A percentile compares a stretch with the other conserved stretches of the same genome.
Conservation (phyloP, 139 green algal species). For the Trebouxia sp. region DNA sequence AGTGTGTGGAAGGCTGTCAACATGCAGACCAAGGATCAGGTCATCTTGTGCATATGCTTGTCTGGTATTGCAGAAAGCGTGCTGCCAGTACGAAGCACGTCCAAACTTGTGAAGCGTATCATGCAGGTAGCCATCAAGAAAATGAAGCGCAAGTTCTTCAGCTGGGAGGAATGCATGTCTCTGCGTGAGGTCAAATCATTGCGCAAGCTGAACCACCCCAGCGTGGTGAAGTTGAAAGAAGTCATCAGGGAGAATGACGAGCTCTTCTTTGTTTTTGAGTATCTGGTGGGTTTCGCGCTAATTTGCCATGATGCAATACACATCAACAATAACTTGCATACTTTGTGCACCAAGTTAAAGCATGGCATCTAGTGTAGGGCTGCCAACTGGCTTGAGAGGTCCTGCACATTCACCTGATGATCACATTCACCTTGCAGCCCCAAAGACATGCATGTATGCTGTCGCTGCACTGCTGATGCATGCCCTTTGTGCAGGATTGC, state of each 20-base stretch:
- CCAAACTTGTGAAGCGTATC: not conserved
- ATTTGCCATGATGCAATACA: not conserved
- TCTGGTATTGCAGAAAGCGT: not conserved
- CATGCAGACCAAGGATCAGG: conserved; percentile 85
- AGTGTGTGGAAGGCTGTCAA: conserved; percentile 95
- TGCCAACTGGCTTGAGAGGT: no score
- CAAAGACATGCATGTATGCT: not conserved
- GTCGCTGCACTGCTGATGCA: not conserved
- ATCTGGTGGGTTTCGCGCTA: conserved; percentile 67
- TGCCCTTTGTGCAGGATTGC: conserved; percentile 71
- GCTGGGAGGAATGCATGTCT: conserved; percentile 95
- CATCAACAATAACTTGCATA: not conserved
- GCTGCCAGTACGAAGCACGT: not conserved
- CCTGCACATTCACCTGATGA: no score
- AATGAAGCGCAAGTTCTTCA: conserved; percentile 98
- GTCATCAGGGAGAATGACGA: conserved; percentile 96
- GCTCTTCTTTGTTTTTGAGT: conserved; percentile 97
- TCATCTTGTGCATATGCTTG: no score
- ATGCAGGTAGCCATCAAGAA: conserved; percentile 95
- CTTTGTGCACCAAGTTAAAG: no score
- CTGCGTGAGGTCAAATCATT: conserved; percentile 85
- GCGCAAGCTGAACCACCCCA: conserved; percentile 91
- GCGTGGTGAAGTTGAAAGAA: conserved; percentile 95
- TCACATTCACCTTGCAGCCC: no score
- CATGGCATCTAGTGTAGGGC: no score